Evolutionary conservation across 2,329 filamentous ascomycete species (phyloP), one percentile per base, ranked within the genome.

Genomic region (Fusarium floridanum): DNA sequence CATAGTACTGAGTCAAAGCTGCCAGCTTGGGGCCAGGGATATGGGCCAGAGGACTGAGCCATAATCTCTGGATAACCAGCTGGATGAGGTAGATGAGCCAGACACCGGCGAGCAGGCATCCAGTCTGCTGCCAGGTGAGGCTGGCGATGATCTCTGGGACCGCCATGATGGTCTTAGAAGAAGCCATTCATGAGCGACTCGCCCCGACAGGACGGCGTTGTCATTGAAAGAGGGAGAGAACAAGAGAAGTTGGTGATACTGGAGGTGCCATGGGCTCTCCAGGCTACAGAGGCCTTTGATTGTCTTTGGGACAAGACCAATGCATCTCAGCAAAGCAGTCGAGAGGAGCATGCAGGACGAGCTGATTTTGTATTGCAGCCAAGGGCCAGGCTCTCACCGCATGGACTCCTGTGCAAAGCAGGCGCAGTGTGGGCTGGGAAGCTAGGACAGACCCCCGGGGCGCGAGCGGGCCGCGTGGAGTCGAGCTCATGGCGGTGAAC

Each of bases 11-110:
- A 59, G 83, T 84, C 57, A 83, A 72, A 6, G 83, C 83, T 29
- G 84, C 82, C 36, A 85, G 78, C 70, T 75, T 82, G 61, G 83
- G 83, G 4, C 84, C 84, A 1, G 84, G 83, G 55, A 85, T 80
- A 63, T 80, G 78, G 56, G 83, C 78, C 41, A 84, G 78, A 12
- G 84, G 83, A 65, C 83, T 84, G 63, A 85, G 76, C 74, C 79
- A 83, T 27, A 85, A 71, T 60, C 83, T 76, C 61, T 77, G 76
- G 63, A 82, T 71, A 12, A 78, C 77, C 36, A 83, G 68, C 63
- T 71, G 69, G 27, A 77, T 67, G 45, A 77, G 68, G 56, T 82
- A 83, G 65, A 80, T 64, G 48, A 81, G 57, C 79, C 80, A 81
- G 64, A 78, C 16, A 14, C 69, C 76, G 14, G 74, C 57, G 32